Base-by-base conservation (phyloP, 2,329 filamentous ascomycete species). In the Fusarium begoniae region DNA sequence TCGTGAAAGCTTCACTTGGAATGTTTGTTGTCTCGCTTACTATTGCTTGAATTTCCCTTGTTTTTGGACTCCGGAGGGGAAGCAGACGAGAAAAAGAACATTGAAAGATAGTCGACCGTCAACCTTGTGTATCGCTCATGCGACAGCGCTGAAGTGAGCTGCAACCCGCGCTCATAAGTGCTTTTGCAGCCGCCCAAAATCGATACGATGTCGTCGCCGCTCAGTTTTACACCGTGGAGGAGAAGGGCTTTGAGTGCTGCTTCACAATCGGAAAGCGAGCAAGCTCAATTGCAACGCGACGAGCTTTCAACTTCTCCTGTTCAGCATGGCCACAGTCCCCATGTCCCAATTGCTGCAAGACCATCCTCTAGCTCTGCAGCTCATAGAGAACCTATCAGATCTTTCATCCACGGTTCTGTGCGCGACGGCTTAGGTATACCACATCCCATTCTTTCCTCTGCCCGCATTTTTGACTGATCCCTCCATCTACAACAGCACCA, bases 381-480 rank as follows among this genome's bases (percentile, higher is more conserved):
- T 14, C 86, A 91, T 79, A 87, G 89, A 80, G 91, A 93, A 69
- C 92, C 92, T 9, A 91, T 92, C 55, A 87, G 92, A 63, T 94
- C 92, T 6, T 94, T 93, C 74, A 90, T 93, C 62, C 91, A 93
- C 74, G 89, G 90, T 61, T 89, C 90, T 44, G 86, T 89, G 43
- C 88, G 90, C 71, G 89, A 90, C 47, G 84, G 88, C 77, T 81
- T 88, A 76, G 87, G 91, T 92, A 84, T 63, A 84, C 80, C 63
- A 28, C 24, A 50, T 37, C 17, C 32, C 20, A 40, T 41, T 41
- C 18, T 32, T 45, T 43, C 22, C 15, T 56, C 44, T 41, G 26
- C 22, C 32, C 13, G 51, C 37, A 47, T 35, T 65, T 43, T 28
- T 47, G 57, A 37, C 38, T 64, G 32, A 66, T 63, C 54, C 41